Conservation (phyloP, 106 monocot genomes). For the Triglochin maritima region DNA sequence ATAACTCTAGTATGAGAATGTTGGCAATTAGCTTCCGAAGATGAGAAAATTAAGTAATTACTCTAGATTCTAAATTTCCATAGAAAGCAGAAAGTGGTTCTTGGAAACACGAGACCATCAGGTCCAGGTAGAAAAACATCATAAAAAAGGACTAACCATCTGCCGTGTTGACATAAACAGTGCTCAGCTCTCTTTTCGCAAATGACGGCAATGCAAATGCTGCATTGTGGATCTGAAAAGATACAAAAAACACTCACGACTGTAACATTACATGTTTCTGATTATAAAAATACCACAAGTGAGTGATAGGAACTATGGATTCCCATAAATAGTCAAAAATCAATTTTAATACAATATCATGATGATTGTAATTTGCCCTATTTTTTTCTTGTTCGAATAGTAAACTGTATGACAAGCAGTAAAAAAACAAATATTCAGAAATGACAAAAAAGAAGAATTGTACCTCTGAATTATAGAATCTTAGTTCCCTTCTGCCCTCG, state of each 20-base stretch:
- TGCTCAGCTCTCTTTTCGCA: conserved; percentile 42
- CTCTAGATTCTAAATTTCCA: not conserved
- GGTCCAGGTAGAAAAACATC: not conserved
- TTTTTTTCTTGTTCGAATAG: no score
- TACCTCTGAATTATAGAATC: conserved; percentile 85
- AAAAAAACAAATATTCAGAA: not conserved
- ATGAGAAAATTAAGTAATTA: not conserved
- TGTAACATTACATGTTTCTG: not conserved
- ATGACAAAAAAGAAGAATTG: not conserved
- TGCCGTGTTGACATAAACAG: conserved; percentile 1
- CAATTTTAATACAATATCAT: no score
- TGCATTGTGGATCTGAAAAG: conserved; percentile 62
- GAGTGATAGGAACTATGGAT: not conserved
- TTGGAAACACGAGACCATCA: not conserved
- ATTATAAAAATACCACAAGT: not conserved
- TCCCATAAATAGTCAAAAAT: no score
- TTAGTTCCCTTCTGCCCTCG: conserved; percentile 33
- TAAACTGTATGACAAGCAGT: no score
- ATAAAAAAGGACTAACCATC: not conserved
- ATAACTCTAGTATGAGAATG: not conserved
- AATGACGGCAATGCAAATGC: conserved; percentile 78
- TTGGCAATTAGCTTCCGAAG: not conserved
- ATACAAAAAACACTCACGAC: not conserved
- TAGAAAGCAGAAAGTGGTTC: not conserved
- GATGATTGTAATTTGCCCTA: no score